A percentile compares a stretch with the other conserved stretches of the same genome.
These are phyloP conservation scores for Cyamopsis tetragonoloba DNA, from an alignment of 306 rosid species.

Conservation along the genomic window DNA sequence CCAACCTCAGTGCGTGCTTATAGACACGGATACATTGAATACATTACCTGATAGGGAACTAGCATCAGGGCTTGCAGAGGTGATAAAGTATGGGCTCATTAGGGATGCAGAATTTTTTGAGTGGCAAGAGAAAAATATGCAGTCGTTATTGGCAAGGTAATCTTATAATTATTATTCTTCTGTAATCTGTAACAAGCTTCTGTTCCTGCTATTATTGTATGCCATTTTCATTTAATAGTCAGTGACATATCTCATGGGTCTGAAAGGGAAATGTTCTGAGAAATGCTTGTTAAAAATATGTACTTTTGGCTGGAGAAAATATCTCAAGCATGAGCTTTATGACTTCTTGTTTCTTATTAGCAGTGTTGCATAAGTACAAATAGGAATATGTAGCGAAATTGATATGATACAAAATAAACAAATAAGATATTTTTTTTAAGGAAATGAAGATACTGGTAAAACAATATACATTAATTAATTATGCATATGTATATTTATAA, in stretches of 20 bases:
- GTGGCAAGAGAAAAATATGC: slow-evolving; percentile 94
- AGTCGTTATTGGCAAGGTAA: slow-evolving; percentile 72
- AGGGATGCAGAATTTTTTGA: slow-evolving; percentile 87
- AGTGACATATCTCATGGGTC: slow-evolving; percentile 15
- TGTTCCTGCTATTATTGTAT: neutral
- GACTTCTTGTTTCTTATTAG: neutral
- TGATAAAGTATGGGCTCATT: slow-evolving; percentile 86
- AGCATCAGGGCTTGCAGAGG: slow-evolving; percentile 95
- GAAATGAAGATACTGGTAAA: neutral
- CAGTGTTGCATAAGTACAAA: neutral
- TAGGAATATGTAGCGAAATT: neutral
- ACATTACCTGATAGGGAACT: slow-evolving; percentile 85
- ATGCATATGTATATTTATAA: neutral
- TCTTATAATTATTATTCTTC: neutral
- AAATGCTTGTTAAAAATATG: neutral
- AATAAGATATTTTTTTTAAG: neutral
- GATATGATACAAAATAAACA: neutral
- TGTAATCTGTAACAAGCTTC: neutral
- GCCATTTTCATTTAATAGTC: neutral
- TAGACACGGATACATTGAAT: slow-evolving; percentile 79
- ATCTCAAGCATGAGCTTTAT: neutral
- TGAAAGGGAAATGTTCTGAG: slow-evolving; percentile 1
- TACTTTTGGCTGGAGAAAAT: slow-evolving; percentile 2
- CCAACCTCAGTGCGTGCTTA: slow-evolving; percentile 91
- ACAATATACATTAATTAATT: neutral